Evolutionary conservation across 2,329 filamentous ascomycete species (phyloP).

Genomic region (Fusarium tricinctum): DNA sequence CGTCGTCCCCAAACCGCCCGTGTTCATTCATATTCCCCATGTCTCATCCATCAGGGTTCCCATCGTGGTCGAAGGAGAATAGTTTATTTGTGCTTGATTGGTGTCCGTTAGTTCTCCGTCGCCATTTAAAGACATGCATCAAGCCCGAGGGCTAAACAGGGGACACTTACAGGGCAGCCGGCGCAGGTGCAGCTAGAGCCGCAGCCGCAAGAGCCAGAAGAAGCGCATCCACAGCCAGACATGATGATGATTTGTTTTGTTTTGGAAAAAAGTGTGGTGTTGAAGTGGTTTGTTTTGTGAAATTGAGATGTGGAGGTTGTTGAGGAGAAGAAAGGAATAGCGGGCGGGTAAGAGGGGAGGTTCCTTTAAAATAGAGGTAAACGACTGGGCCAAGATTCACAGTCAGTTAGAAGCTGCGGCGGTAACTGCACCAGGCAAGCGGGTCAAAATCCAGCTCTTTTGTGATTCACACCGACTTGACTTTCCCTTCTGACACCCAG

Average conservation of each 20-base stretch:
- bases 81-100: conserved; percentile 52
- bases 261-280: conserved; percentile 13
- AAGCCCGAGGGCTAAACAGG: conserved; percentile 23
- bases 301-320: conserved; percentile 22
- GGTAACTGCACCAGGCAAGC: conserved; percentile 8
- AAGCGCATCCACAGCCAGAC: conserved; percentile 60
- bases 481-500: conserved; percentile 13
- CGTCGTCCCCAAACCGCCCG: conserved; percentile 18
- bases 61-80: conserved; percentile 26
- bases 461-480: conserved; percentile 17
- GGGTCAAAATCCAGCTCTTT: conserved; percentile 25
- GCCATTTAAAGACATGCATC: conserved; percentile 14
- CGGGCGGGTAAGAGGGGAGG: conserved; percentile 28
- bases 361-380: conserved; percentile 35
- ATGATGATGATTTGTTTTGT: conserved; percentile 52
- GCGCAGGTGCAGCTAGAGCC: conserved; percentile 59
- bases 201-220: conserved; percentile 59
- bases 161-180: conserved; percentile 59
- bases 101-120: conserved; percentile 33
- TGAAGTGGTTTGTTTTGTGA: conserved; percentile 23
- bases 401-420: neutral
- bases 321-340: conserved; percentile 21
- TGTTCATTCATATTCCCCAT: conserved; percentile 19
- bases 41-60: conserved; percentile 47
- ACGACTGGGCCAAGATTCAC: conserved; percentile 13